Base-by-base conservation (phyloP, 441 rosid species). In the Pelargonium australe region DNA sequence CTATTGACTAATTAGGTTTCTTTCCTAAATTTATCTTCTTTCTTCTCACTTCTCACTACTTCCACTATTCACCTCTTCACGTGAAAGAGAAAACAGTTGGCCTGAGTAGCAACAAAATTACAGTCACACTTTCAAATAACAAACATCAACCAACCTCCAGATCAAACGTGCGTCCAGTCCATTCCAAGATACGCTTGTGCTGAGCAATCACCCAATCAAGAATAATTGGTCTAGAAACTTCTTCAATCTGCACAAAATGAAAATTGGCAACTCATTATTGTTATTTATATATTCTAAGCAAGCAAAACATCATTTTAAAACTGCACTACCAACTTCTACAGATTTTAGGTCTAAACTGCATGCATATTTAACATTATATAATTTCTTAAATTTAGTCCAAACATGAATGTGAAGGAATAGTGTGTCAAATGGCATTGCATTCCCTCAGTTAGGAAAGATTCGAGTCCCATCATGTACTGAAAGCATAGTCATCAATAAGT, bases 121-220 rank as follows among this genome's bases (percentile, higher is more conserved):
- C 51, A 45, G 28, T 19, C 13, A 12, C 31, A 23, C 16, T 61
- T 61, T 25, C 11, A 61, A 28, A 2, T 28, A 63, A 28, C 43
- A 63, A 40, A 28, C 65, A 63, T 31, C 41, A 31, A 74, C 81
- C 74, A 74, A 92, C 98, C 97, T 95, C 99, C 81, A 92, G 86
- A 75, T 95, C 97, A 79, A 88, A 85, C 66, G 95, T 96, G 70
- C 99, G 89, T 72, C 87, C 85, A 68, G 93, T 88, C 99, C 99
- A 95, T 75, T 92, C 97, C 88, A 92, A 79, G 65, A 92, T 89
- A 77, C 85, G 96, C 77, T 81, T 76, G 76, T 95, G 98, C 83
- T 90, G 96, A 69, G 95, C 86, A 76, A 95, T 90, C 74, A 89
- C 87, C 99, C 98, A 95, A 84, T 95, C 97, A 79, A 92, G 88